A percentile compares a stretch with the other conserved stretches of the same genome.
These are phyloP conservation scores for Trichocladium antarcticum DNA, from an alignment of 495 filamentous ascomycete genomes.

Conservation along the genomic window DNA sequence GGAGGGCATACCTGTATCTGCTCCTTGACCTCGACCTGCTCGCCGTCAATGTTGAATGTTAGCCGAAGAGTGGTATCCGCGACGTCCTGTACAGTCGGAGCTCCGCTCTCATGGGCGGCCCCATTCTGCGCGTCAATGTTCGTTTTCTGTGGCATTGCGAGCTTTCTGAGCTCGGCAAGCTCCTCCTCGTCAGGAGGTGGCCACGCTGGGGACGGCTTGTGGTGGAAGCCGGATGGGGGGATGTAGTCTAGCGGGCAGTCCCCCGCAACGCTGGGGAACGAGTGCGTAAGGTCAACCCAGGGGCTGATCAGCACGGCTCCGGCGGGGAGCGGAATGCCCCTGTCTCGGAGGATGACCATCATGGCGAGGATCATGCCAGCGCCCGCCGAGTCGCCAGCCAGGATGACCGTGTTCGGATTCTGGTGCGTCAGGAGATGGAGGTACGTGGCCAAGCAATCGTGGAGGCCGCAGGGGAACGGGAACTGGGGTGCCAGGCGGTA, in stretches of 20 bases:
- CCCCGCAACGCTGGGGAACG: constrained; percentile 73
- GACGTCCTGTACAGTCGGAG: constrained; percentile 20
- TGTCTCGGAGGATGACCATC: constrained; percentile 71
- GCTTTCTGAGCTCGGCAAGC: constrained; percentile 33
- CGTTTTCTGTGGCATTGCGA: constrained; percentile 18
- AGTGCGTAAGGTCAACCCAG: constrained; percentile 90
- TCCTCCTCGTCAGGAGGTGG: constrained; percentile 81
- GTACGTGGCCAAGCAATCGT: constrained; percentile 82
- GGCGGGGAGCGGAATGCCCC: constrained; percentile 69
- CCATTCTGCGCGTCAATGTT: constrained; percentile 2
- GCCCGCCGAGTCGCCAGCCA: constrained; percentile 83
- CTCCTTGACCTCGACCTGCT: constrained; percentile 63
- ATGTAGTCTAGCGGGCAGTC: constrained; percentile 76
- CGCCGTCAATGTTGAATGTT: constrained; percentile 58
- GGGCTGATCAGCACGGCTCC: constrained; percentile 85
- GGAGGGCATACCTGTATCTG: constrained; percentile 58
- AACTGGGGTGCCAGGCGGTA: constrained; percentile 90
- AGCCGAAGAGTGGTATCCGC: constrained; percentile 37
- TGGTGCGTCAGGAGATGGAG: constrained; percentile 65
- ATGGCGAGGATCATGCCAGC: constrained; percentile 75
- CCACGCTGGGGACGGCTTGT: constrained; percentile 75
- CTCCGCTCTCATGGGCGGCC: constrained; percentile 1
- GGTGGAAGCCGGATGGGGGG: constrained; percentile 72
- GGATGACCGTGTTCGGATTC: constrained; percentile 62
- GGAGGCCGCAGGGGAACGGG: constrained; percentile 83